Evolutionary conservation across 2,329 filamentous ascomycete genomes (phyloP).

Genomic region (Xylariaceae sp.): DNA sequence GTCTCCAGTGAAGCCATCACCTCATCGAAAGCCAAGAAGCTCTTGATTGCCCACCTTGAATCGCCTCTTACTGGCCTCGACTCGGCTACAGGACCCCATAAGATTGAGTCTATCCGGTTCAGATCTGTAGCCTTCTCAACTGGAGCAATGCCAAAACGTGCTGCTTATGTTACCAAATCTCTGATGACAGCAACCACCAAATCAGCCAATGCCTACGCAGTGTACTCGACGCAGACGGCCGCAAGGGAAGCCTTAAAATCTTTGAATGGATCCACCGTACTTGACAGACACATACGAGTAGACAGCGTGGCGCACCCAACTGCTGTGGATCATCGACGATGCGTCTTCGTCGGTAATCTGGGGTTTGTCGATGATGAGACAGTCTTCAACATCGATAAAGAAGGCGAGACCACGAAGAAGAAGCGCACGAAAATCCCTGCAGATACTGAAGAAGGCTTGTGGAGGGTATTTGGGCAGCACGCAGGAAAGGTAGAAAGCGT

Average conservation of each 20-base stretch:
- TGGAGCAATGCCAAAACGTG: constrained; percentile 78
- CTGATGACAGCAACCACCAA: constrained; percentile 88
- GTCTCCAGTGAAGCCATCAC: constrained; percentile 79
- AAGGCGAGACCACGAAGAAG: constrained; percentile 64
- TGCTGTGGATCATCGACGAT: constrained; percentile 77
- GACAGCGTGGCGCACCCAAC: constrained; percentile 88
- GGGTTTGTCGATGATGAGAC: constrained; percentile 94
- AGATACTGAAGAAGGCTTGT: constrained; percentile 90
- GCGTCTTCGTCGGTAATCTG: constrained; percentile 93
- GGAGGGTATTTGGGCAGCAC: constrained; percentile 69
- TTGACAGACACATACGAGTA: constrained; percentile 84
- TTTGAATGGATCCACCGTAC: constrained; percentile 78
- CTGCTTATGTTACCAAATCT: constrained; percentile 87
- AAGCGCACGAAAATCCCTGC: constrained; percentile 71
- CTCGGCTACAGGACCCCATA: constrained; percentile 52
- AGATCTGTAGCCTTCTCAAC: constrained; percentile 84
- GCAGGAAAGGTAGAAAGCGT: constrained; percentile 88
- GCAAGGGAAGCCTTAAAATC: constrained; percentile 71
- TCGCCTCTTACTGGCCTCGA: constrained; percentile 61
- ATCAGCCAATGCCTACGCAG: constrained; percentile 89
- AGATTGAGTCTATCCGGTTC: constrained; percentile 88
- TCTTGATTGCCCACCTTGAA: constrained; percentile 70
- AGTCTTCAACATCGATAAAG: constrained; percentile 59
- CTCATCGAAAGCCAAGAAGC: constrained; percentile 76
- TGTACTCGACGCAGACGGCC: constrained; percentile 72